Evolutionary conservation across 1,284 basidiomycete species (phyloP).

Genomic region (Moesziomyces sp.): DNA sequence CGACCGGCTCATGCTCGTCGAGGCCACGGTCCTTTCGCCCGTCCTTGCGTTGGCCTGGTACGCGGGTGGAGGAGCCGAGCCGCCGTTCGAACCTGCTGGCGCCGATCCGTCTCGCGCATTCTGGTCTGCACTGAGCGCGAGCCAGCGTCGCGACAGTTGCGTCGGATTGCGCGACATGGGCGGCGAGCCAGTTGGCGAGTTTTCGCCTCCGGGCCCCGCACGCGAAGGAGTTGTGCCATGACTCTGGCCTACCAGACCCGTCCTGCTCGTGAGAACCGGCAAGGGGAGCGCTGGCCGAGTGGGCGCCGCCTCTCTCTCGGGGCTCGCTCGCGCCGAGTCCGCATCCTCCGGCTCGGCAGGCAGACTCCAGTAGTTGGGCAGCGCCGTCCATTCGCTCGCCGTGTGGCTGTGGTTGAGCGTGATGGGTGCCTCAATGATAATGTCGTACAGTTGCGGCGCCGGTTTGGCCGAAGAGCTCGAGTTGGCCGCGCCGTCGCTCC

Average conservation of each 20-base stretch:
- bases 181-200: conserved; percentile 10
- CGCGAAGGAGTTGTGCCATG: conserved; percentile 9
- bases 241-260: conserved; percentile 20
- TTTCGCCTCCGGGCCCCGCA: conserved; percentile 4
- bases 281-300: conserved; percentile 29
- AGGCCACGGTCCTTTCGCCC: conserved; percentile 33
- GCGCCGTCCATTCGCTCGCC: conserved; percentile 57
- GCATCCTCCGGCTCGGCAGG: conserved; percentile 28
- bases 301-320: conserved; percentile 11
- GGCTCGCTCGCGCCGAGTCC: conserved; percentile 5
- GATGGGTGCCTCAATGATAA: conserved; percentile 85
- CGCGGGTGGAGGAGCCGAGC: conserved; percentile 34
- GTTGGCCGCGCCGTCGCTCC: conserved; percentile 1
- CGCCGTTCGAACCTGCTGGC: neutral
- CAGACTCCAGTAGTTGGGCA: conserved; percentile 60
- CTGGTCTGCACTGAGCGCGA: conserved; percentile 44
- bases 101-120: conserved; percentile 15
- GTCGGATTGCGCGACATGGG: conserved; percentile 34
- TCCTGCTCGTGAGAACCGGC: conserved; percentile 25
- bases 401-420: conserved; percentile 68
- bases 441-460: conserved; percentile 75
- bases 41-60: conserved; percentile 36
- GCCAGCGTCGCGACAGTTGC: conserved; percentile 46
- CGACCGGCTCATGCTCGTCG: conserved; percentile 26
- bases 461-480: conserved; percentile 14